Percentiles rank a stretch among this genome's conserved stretches.
Evolutionary conservation across 352 stramenopile species (phyloP).

Genomic region (Phytopythium cucurbitacearum): DNA sequence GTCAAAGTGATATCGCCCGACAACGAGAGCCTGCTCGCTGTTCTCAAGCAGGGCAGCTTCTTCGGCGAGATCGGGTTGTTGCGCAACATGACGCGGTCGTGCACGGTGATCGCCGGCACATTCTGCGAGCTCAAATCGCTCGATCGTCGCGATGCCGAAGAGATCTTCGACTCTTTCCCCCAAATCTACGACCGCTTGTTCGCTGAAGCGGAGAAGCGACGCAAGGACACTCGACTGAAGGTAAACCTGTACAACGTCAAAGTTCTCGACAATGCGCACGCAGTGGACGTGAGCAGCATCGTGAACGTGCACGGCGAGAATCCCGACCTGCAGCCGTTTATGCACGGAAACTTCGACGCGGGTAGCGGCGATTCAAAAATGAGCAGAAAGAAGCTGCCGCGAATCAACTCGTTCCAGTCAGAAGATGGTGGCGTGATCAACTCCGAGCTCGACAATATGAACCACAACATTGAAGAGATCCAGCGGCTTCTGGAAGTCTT

Average conservation of each 20-base stretch:
- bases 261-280: slow-evolving; percentile 64
- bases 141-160: slow-evolving; percentile 39
- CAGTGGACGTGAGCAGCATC: slow-evolving; percentile 50
- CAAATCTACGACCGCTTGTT: slow-evolving; percentile 57
- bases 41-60: slow-evolving; percentile 60
- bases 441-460: slow-evolving; percentile 46
- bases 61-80: slow-evolving; percentile 61
- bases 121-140: slow-evolving; percentile 63
- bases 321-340: slow-evolving; percentile 27
- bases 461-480: slow-evolving; percentile 35
- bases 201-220: slow-evolving; percentile 48
- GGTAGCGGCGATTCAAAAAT: slow-evolving; percentile 6
- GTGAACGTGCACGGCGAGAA: slow-evolving; percentile 27
- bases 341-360: slow-evolving; percentile 19
- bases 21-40: slow-evolving; percentile 40
- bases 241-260: slow-evolving; percentile 50
- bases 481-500: slow-evolving; percentile 34
- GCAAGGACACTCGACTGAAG: slow-evolving; percentile 39
- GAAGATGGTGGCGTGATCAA: slow-evolving; percentile 37
- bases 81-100: slow-evolving; percentile 52
- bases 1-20: slow-evolving; percentile 56
- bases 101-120: slow-evolving; percentile 45
- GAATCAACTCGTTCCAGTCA: slow-evolving; percentile 33
- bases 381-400: slow-evolving; percentile 17
- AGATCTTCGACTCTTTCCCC: slow-evolving; percentile 55